These are phyloP conservation scores for Emergomyces pasteurianus DNA, from an alignment of 2,329 filamentous ascomycete genomes.

Conservation along the genomic window DNA sequence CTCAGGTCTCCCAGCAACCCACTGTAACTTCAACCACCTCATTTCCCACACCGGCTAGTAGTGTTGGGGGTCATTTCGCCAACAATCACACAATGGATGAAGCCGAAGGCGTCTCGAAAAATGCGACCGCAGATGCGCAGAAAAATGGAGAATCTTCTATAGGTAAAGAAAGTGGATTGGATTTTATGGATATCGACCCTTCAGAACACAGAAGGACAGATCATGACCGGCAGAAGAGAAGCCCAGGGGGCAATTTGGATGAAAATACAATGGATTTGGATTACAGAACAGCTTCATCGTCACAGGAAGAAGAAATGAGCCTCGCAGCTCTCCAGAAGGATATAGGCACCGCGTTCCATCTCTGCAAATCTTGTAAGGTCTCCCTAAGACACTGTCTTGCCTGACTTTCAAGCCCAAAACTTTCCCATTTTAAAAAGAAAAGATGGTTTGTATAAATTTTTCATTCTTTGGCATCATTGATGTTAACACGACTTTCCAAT, in stretches of 20 bases:
- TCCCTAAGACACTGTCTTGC: slow-evolving; percentile 23
- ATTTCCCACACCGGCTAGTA: slow-evolving; percentile 36
- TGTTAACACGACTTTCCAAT: slow-evolving; percentile 32
- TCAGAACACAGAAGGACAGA: slow-evolving; percentile 24
- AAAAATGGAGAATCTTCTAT: slow-evolving; percentile 9
- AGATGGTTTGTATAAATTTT: slow-evolving; percentile 19
- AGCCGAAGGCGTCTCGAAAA: slow-evolving; percentile 23
- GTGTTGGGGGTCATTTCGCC: slow-evolving; percentile 26
- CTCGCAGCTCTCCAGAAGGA: slow-evolving; percentile 35
- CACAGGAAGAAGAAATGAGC: slow-evolving; percentile 18
- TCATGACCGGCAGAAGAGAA: slow-evolving; percentile 21
- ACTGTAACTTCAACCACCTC: slow-evolving; percentile 29
- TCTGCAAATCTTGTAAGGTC: slow-evolving; percentile 40
- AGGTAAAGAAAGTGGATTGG: slow-evolving; percentile 3
- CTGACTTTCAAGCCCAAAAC: slow-evolving; percentile 13
- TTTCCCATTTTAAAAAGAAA: slow-evolving; percentile 5
- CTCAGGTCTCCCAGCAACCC: slow-evolving; percentile 31
- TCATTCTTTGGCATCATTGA: slow-evolving; percentile 19
- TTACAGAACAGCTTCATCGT: slow-evolving; percentile 14
- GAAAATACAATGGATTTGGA: slow-evolving; percentile 31
- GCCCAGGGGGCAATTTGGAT: slow-evolving; percentile 15
- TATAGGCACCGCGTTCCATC: slow-evolving; percentile 36
- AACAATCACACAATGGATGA: slow-evolving; percentile 24
- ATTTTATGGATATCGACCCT: slow-evolving; percentile 13
- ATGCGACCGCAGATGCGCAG: slow-evolving; percentile 14